These are phyloP conservation scores for Pseudodiploospora longispora DNA, from an alignment of 2,329 filamentous ascomycete species.

Conservation along the genomic window DNA sequence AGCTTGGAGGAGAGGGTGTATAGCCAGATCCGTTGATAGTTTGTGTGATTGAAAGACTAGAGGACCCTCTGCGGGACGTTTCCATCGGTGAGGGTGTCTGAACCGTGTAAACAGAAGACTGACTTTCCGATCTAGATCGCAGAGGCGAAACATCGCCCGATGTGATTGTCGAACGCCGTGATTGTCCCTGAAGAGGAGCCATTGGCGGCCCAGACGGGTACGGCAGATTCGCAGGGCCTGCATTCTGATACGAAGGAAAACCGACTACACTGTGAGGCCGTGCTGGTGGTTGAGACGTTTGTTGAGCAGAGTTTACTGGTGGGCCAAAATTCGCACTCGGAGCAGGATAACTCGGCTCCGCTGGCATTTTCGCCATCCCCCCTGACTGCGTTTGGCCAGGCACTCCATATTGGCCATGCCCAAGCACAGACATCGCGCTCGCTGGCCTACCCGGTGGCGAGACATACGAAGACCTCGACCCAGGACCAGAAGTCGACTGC, in stretches of 20 bases:
- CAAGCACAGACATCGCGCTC: constrained; percentile 8
- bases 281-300: background rate
- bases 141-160: constrained; percentile 9
- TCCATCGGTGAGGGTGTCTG: constrained; percentile 11
- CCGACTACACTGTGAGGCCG: constrained; percentile 5
- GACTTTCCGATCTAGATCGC: constrained; percentile 9
- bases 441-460: constrained; percentile 7
- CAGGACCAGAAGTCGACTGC: too few species aligned
- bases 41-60: constrained; percentile 3
- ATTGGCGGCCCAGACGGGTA: background rate
- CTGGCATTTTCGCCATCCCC: background rate
- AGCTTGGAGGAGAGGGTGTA: constrained; percentile 4
- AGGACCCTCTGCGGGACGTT: constrained; percentile 7
- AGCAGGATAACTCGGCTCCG: background rate
- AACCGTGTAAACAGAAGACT: constrained; percentile 8
- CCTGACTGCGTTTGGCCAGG: background rate
- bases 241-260: background rate
- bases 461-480: background rate
- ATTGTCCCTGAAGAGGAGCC: constrained; percentile 1
- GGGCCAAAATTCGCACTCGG: too few species aligned
- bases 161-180: constrained; percentile 5
- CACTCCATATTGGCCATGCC: background rate
- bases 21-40: constrained; percentile 1
- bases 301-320: too few species aligned
- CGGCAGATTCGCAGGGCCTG: background rate